These are phyloP conservation scores for Spinellus fusiger DNA, from an alignment of 192 early-diverging fungal genomes.

Conservation along the genomic window DNA sequence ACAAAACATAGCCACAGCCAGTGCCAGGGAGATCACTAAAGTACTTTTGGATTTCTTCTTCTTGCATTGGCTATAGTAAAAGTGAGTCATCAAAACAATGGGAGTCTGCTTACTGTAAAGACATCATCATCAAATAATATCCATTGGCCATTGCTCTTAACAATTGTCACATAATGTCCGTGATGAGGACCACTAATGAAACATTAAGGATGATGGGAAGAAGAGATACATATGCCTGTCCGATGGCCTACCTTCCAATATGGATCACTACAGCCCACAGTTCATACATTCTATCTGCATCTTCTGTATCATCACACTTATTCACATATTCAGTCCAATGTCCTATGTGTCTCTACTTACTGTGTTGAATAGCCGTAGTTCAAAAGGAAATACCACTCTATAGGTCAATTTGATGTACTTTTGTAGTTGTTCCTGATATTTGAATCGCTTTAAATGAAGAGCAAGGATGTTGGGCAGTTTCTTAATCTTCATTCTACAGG, in stretches of 20 bases:
- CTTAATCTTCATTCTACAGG: conserved; percentile 88
- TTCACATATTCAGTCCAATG: too few relatives aligned
- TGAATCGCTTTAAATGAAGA: conserved; percentile 95
- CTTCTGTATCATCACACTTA: conserved; percentile 73
- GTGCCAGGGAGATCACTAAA: conserved; percentile 71
- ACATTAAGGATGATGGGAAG: background rate
- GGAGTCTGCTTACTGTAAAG: conserved; percentile 62
- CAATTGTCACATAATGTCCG: conserved; percentile 93
- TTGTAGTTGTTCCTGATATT: conserved; percentile 89
- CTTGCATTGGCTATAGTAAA: conserved; percentile 53
- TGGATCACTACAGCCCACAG: conserved; percentile 91
- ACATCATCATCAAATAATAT: conserved; percentile 94
- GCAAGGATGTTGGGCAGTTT: conserved; percentile 89
- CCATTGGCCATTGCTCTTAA: conserved; percentile 85
- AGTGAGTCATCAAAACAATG: background rate
- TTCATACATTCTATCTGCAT: conserved; percentile 81
- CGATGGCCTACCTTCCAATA: conserved; percentile 65
- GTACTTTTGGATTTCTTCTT: conserved; percentile 71
- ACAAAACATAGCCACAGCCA: conserved; percentile 77
- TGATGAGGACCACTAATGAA: conserved; percentile 81
- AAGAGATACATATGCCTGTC: background rate
- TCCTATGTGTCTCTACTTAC: too few relatives aligned
- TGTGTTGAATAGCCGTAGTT: conserved; percentile 92
- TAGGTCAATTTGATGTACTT: conserved; percentile 93
- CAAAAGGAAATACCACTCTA: conserved; percentile 90